Base-by-base conservation (phyloP, 176 grass and related monocot species). In the Ensete ventricosum region DNA sequence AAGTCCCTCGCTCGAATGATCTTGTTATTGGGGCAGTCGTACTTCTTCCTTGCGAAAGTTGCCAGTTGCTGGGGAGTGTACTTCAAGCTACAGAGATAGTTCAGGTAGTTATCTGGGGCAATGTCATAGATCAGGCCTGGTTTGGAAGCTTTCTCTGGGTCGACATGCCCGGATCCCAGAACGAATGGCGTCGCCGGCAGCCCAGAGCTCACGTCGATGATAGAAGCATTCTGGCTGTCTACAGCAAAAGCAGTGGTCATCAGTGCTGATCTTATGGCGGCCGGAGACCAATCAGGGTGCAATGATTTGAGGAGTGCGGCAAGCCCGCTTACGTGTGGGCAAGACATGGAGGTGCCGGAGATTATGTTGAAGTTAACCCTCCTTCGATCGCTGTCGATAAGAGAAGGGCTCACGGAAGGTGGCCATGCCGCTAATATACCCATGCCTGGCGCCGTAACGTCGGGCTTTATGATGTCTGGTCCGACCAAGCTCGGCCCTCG, bases 321-420 rank as follows among this genome's bases (percentile, higher is more conserved):
- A 9, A 64, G 29, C 9, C 78, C 78, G 20, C 48, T 64, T 2
- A 80, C 55, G 10, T 80, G 78, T 2, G 78, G 78, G 43, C 67
- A 72, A 1, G 78, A 63, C 78, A 80, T 80, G 14, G 78, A 80
- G 14, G 78, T 80, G 49, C 78, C 78, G 68, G 78, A 80, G 54
- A 64, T 53, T 12, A 80, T 80, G 48, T 64, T 80, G 57, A 80
- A 80, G 29, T 73, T 9, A 9, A 17, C 34, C 34, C 69, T 50
- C 22, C 78, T 25, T 64, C 1, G 48, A 26, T 77, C 75, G 60
- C 59, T 77, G 11, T 77, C 59, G n/a, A 77, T 10, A 9, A 17
- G n/a, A 19, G 75, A 65, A 25, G 60, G 75, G 14, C 75, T 77
- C 60, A 17, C 1, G 2, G 48, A 10, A 50, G 69, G 14, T 2